Evolutionary conservation across 768 basidiomycete genomes (phyloP).

Genomic region (Lactarius trivialis): DNA sequence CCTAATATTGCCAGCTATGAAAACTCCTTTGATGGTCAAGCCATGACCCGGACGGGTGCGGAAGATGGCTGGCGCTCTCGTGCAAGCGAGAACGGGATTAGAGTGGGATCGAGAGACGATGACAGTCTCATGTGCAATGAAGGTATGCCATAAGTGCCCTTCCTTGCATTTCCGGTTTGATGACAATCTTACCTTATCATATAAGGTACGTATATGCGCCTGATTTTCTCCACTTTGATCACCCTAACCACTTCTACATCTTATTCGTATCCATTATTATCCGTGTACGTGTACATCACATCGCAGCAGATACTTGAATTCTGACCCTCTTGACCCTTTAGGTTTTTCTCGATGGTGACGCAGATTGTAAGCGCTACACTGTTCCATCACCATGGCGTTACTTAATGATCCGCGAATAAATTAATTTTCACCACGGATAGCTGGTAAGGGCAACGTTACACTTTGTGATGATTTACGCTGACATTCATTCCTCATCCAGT

Average conservation of each 20-base stretch:
- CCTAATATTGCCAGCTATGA: conserved; percentile 36
- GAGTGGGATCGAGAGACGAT: conserved; percentile 41
- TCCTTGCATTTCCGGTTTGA: conserved; percentile 36
- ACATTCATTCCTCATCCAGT: conserved; percentile 12
- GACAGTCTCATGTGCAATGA: conserved; percentile 44
- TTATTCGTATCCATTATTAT: not conserved
- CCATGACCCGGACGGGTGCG: conserved; percentile 50
- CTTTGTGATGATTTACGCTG: not conserved
- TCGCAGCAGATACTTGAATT: not conserved
- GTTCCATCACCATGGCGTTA: conserved; percentile 28
- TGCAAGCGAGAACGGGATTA: conserved; percentile 66
- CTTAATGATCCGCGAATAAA: conserved; percentile 34
- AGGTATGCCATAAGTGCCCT: conserved; percentile 31
- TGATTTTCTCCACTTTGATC: conserved; percentile 23
- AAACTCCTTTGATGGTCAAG: conserved; percentile 28
- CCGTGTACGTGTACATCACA: conserved; percentile 7
- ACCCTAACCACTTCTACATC: not conserved
- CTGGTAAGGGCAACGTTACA: conserved; percentile 9
- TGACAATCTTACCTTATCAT: conserved; percentile 23
- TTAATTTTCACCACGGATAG: conserved; percentile 13
- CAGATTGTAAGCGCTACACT: conserved; percentile 22
- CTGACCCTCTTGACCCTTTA: not conserved
- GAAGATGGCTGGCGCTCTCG: conserved; percentile 67
- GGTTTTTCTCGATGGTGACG: conserved; percentile 2
- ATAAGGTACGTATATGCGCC: conserved; percentile 34